Conservation (phyloP, 78 protist genomes). For the Guillardia theta region DNA sequence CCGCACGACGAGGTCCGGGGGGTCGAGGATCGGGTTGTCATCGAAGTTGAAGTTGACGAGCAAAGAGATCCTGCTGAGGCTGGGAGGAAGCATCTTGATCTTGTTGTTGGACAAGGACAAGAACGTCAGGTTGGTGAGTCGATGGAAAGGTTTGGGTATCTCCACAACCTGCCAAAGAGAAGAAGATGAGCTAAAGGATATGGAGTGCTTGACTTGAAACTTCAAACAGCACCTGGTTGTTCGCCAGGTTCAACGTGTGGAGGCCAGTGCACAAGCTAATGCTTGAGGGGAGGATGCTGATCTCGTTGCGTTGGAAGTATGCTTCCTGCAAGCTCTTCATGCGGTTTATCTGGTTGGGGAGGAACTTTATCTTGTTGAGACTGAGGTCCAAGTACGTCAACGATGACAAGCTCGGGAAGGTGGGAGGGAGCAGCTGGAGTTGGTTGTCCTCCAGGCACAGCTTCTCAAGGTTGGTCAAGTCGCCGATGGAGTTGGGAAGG, state of each 20-base stretch:
- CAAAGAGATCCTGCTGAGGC: background rate
- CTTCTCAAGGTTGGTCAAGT: background rate
- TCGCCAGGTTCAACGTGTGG: background rate
- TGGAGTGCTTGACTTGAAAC: too few species aligned
- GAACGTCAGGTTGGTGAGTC: constrained; percentile 5
- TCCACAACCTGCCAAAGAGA: too few species aligned
- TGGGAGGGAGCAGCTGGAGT: background rate
- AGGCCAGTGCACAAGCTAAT: background rate
- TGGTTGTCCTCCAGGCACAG: background rate
- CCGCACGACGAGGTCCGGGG: background rate
- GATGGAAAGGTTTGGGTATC: too few species aligned
- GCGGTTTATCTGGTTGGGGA: background rate
- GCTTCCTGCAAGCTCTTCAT: constrained; percentile 23
- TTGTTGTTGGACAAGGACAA: background rate
- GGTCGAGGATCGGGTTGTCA: background rate
- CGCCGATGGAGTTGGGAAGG: background rate
- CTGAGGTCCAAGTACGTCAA: background rate
- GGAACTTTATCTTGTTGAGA: background rate
- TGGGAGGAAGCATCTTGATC: background rate
- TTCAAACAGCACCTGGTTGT: background rate
- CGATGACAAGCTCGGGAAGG: background rate
- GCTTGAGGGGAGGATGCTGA: background rate
- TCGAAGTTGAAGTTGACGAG: background rate
- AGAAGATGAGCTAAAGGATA: too few species aligned
- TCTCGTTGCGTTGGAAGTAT: background rate